These are phyloP conservation scores for Dendrobium catenatum DNA, from an alignment of 106 monocot genomes.

Conservation along the genomic window DNA sequence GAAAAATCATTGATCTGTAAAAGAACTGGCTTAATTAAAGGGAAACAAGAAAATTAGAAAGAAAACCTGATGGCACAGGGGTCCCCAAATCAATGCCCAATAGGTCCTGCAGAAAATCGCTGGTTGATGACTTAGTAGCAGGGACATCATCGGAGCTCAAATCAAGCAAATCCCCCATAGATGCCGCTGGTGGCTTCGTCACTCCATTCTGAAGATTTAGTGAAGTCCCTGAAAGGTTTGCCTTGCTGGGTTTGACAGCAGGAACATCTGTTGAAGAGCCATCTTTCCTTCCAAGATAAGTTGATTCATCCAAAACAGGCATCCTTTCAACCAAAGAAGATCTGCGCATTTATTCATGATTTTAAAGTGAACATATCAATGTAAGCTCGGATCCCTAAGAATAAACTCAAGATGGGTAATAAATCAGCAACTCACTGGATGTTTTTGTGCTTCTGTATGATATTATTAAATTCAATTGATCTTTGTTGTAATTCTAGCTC, in stretches of 20 bases:
- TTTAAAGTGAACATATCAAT: background rate
- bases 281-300: constrained; percentile 58
- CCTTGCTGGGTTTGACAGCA: constrained; percentile 24
- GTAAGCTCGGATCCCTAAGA: background rate
- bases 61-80: constrained; percentile 57
- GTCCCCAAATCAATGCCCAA: constrained; percentile 62
- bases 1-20: background rate
- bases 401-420: background rate
- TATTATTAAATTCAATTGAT: constrained; percentile 90
- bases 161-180: constrained; percentile 79
- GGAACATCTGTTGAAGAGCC: constrained; percentile 34
- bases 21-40: background rate
- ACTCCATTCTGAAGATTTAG: constrained; percentile 90
- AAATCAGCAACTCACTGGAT: constrained; percentile 50
- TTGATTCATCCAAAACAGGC: constrained; percentile 69
- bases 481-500: constrained; percentile 93
- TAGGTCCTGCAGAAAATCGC: constrained; percentile 79
- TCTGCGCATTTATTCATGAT: constrained; percentile 30
- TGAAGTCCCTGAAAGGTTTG: constrained; percentile 33
- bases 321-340: constrained; percentile 83
- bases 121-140: constrained; percentile 40
- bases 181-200: constrained; percentile 52
- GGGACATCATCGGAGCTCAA: constrained; percentile 83
- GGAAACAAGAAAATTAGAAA: background rate
- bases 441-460: constrained; percentile 80